phyloP scores from a whole-genome alignment of 2,329 filamentous ascomycete genomes.

The Arthrocladium fulminans region DNA sequence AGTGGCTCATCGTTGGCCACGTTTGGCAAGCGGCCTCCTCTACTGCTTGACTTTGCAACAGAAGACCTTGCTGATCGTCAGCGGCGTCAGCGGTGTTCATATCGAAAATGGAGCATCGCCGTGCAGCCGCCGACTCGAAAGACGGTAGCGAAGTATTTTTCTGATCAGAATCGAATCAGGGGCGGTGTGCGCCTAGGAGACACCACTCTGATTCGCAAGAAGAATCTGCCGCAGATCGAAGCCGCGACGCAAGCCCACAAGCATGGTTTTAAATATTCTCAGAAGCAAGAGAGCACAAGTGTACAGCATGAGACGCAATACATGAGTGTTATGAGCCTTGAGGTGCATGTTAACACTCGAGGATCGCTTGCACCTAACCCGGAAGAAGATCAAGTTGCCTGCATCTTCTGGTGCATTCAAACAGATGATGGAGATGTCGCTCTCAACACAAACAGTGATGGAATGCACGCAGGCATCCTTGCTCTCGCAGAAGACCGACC shows the following conservation, averaged over 20 bases:
- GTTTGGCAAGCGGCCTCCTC: constrained; percentile 44
- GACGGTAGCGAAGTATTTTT: constrained; percentile 64
- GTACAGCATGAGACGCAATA: constrained; percentile 80
- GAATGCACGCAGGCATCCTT: constrained; percentile 60
- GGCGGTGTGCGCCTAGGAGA: constrained; percentile 8
- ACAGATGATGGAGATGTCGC: constrained; percentile 53
- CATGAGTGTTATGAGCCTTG: constrained; percentile 94
- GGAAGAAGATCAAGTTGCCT: constrained; percentile 77
- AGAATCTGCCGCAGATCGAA: constrained; percentile 68
- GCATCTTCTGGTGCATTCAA: constrained; percentile 83
- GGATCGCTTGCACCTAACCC: constrained; percentile 77
- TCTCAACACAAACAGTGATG: constrained; percentile 29
- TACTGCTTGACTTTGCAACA: constrained; percentile 42
- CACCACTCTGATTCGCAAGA: constrained; percentile 6
- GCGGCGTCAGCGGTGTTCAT: constrained; percentile 50
- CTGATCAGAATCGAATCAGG: constrained; percentile 26
- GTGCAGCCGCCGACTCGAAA: constrained; percentile 58
- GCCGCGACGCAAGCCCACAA: constrained; percentile 75
- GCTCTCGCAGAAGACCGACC: constrained; percentile 56
- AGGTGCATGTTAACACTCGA: constrained; percentile 83
- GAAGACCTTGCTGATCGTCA: constrained; percentile 45
- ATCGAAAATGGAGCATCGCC: constrained; percentile 69
- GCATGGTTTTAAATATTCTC: constrained; percentile 77
- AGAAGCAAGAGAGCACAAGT: constrained; percentile 63
- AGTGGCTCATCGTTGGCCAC: constrained; percentile 49